Conservation (phyloP, 139 green algal species). For the Spirogloea muscicola region DNA sequence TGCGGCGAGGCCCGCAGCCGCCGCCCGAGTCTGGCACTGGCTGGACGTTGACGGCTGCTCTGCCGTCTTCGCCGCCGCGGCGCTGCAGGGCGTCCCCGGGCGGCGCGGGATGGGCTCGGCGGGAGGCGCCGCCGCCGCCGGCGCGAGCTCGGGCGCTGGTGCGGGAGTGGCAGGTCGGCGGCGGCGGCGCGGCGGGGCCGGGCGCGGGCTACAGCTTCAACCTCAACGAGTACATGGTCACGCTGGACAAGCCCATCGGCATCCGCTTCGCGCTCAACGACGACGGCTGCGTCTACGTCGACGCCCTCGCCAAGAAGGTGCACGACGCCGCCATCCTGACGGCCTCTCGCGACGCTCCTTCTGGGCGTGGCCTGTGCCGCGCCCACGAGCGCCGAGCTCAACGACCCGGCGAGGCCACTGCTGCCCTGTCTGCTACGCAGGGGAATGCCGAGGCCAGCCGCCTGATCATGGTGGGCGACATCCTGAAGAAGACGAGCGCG, state of each 20-base stretch:
- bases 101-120: too few species aligned
- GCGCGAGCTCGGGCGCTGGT: not conserved
- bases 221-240: conserved; percentile 47
- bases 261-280: conserved; percentile 29
- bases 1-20: too few species aligned
- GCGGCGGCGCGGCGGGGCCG: not conserved
- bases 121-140: too few species aligned
- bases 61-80: too few species aligned
- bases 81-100: too few species aligned
- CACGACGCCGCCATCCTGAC: too few species aligned
- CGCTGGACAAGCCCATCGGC: conserved; percentile 37
- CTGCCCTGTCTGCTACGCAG: not conserved
- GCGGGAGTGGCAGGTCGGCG: not conserved
- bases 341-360: too few species aligned
- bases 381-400: too few species aligned
- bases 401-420: too few species aligned
- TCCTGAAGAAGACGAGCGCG: conserved; percentile 34
- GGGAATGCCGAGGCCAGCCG: conserved; percentile 30
- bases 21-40: too few species aligned
- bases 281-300: conserved; percentile 22
- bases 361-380: too few species aligned
- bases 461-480: conserved; percentile 39
- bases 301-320: conserved; percentile 21
- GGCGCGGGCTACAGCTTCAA: conserved; percentile 37
- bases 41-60: too few species aligned